A percentile compares a stretch with the other conserved stretches of the same genome.
Evolutionary conservation across 768 basidiomycete species (phyloP).

Genomic region (Suillus subluteus): DNA sequence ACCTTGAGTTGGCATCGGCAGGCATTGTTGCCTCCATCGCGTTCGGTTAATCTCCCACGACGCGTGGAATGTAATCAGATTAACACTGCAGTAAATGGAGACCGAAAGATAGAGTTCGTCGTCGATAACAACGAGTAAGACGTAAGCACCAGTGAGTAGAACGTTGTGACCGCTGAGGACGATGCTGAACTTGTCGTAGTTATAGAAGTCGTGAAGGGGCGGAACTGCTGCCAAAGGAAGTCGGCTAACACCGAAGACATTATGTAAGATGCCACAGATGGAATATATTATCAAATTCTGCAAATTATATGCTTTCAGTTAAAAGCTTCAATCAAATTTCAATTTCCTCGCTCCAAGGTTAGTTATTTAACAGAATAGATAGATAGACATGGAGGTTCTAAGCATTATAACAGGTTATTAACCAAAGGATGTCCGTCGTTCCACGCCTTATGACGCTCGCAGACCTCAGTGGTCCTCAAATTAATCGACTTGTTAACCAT

Average conservation of each 20-base stretch:
- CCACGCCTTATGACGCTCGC: conserved; percentile 90
- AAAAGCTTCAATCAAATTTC: neutral
- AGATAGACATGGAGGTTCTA: neutral
- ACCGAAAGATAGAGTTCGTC: neutral
- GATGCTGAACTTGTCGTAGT: conserved; percentile 4
- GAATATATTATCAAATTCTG: neutral
- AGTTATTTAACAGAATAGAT: neutral
- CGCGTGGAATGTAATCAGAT: conserved; percentile 7
- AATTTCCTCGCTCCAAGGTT: neutral
- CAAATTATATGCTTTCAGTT: neutral
- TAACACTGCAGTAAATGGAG: neutral
- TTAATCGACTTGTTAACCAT: conserved; percentile 64
- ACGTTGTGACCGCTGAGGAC: neutral
- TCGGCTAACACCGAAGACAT: conserved; percentile 5
- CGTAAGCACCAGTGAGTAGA: neutral
- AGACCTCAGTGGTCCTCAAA: conserved; percentile 79
- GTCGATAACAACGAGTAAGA: neutral
- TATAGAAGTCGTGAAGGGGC: conserved; percentile 8
- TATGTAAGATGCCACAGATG: conserved; percentile 5
- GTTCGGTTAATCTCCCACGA: conserved; percentile 15
- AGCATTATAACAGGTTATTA: neutral
- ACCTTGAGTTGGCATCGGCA: conserved; percentile 20
- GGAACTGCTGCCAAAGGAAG: conserved; percentile 1
- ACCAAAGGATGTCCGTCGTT: conserved; percentile 30
- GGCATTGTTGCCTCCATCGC: conserved; percentile 26